phyloP scores from a whole-genome alignment of 345 rosid genomes.

The Acer saccharum region DNA sequence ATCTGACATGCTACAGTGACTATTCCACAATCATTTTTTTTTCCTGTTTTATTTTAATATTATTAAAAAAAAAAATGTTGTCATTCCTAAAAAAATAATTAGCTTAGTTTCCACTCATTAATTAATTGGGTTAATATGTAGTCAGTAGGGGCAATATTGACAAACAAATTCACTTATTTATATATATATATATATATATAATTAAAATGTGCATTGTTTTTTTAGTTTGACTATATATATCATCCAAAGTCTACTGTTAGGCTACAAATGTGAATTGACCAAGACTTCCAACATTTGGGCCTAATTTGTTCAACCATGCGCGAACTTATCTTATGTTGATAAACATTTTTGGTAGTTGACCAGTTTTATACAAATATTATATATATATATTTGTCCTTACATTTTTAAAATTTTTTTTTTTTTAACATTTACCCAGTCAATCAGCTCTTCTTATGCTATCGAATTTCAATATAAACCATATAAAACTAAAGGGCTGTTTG shows the following conservation, averaged over 20 bases:
- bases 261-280: slow-evolving; percentile 24
- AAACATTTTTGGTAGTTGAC: slow-evolving; percentile 34
- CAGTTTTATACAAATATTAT: slow-evolving; percentile 3
- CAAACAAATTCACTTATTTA: neutral
- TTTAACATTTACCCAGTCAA: neutral
- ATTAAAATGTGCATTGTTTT: neutral
- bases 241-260: slow-evolving; percentile 35
- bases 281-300: slow-evolving; percentile 23
- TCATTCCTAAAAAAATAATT: neutral
- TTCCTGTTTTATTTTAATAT: neutral
- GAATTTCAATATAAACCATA: neutral
- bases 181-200: too few relatives aligned
- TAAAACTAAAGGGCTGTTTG: neutral
- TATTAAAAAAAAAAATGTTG: neutral
- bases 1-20: neutral
- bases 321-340: slow-evolving; percentile 24
- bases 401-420: too few relatives aligned
- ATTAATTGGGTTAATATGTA: neutral
- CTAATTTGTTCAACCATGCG: slow-evolving; percentile 32
- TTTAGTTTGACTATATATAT: slow-evolving; percentile 12
- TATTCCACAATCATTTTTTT: slow-evolving; percentile 10
- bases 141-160: slow-evolving; percentile 9
- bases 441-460: too few relatives aligned
- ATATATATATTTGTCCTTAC: too few relatives aligned
- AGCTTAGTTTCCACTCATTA: neutral